These are phyloP conservation scores for Ligustrum vulgare DNA, from an alignment of 257 asterid genomes.

Conservation along the genomic window DNA sequence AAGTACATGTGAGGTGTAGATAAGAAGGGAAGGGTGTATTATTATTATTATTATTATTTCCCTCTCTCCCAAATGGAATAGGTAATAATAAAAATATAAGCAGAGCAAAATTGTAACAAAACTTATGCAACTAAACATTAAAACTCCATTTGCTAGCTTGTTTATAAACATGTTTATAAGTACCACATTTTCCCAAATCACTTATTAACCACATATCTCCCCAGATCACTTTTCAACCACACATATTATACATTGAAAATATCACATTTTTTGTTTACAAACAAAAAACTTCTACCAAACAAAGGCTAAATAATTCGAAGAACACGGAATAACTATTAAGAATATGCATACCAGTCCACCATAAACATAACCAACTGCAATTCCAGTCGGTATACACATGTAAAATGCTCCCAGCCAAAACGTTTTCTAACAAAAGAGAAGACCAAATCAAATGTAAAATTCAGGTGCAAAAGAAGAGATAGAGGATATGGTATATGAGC, in stretches of 20 bases:
- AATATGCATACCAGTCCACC: slow-evolving; percentile 84
- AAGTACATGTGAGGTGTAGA: background rate
- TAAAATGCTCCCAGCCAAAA: slow-evolving; percentile 95
- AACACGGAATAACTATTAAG: slow-evolving; percentile 13
- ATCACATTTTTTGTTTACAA: no score
- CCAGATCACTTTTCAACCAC: no score
- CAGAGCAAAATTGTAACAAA: slow-evolving; percentile 15
- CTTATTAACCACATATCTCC: no score
- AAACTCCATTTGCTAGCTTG: no score
- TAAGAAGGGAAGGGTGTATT: background rate
- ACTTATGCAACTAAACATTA: background rate
- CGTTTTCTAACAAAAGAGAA: slow-evolving; percentile 57
- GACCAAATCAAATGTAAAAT: slow-evolving; percentile 3
- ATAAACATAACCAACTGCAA: slow-evolving; percentile 88
- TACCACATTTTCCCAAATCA: no score
- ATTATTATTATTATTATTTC: no score
- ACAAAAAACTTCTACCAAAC: no score
- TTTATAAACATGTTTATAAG: no score
- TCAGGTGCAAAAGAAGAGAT: slow-evolving; percentile 8
- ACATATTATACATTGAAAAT: no score
- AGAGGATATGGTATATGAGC: slow-evolving; percentile 2
- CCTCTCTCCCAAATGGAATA: background rate
- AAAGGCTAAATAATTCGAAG: background rate
- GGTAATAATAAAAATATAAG: background rate
- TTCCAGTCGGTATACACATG: slow-evolving; percentile 96